These are phyloP conservation scores for Hymenochaete sp. DNA, from an alignment of 1,284 basidiomycete species.

Conservation along the genomic window DNA sequence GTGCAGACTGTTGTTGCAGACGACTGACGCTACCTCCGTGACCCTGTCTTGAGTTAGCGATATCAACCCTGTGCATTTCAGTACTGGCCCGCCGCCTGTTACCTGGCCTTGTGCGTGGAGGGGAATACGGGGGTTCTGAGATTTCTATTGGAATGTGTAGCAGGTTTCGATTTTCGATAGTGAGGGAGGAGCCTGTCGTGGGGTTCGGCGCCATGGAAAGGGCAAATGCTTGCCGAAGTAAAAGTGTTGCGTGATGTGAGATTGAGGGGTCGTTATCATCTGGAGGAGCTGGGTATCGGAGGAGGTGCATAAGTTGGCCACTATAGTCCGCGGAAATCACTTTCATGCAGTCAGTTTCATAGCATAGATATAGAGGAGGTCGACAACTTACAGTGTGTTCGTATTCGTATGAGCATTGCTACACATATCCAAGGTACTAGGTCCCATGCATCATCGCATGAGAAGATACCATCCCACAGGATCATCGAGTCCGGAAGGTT, in stretches of 20 bases:
- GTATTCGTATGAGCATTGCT: slow-evolving; percentile 86
- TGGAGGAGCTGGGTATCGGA: slow-evolving; percentile 70
- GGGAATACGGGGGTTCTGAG: slow-evolving; percentile 39
- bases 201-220: slow-evolving; percentile 69
- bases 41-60: slow-evolving; percentile 14
- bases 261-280: slow-evolving; percentile 25
- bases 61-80: slow-evolving; percentile 11
- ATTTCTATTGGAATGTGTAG: slow-evolving; percentile 64
- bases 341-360: slow-evolving; percentile 27
- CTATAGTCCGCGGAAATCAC: slow-evolving; percentile 84
- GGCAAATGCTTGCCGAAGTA: slow-evolving; percentile 75
- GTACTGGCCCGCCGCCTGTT: slow-evolving; percentile 20
- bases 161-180: slow-evolving; percentile 73
- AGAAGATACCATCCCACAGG: slow-evolving; percentile 89
- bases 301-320: slow-evolving; percentile 67
- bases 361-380: slow-evolving; percentile 8
- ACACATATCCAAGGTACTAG: slow-evolving; percentile 80
- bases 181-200: slow-evolving; percentile 62
- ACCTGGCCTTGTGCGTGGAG: slow-evolving; percentile 30
- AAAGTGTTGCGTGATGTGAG: slow-evolving; percentile 53
- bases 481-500: slow-evolving; percentile 64
- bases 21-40: slow-evolving; percentile 1
- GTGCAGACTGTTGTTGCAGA: slow-evolving; percentile 31
- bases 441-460: slow-evolving; percentile 65
- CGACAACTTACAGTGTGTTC: slow-evolving; percentile 62